Percentiles rank a stretch among this genome's conserved stretches.
Conservation (phyloP, 2,329 filamentous ascomycete species). For the Claviceps purpurea region DNA sequence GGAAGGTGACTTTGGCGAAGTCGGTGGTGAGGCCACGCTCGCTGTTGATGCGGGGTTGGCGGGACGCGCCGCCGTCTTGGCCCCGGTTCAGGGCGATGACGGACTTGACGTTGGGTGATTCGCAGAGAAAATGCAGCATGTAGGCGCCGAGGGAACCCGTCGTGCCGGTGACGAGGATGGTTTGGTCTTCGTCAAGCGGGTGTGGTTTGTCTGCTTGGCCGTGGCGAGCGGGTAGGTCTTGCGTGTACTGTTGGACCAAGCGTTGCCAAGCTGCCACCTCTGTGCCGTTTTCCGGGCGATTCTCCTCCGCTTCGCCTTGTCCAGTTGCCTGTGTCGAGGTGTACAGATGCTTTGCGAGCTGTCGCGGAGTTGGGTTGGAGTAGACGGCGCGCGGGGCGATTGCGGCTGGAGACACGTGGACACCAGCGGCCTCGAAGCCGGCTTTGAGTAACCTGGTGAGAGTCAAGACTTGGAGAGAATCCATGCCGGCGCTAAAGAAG, state of each 20-base stretch:
- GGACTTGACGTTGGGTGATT: constrained; percentile 10
- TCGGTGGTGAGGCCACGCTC: constrained; percentile 24
- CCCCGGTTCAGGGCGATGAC: constrained; percentile 17
- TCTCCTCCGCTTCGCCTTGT: constrained; percentile 3
- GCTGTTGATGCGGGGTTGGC: constrained; percentile 23
- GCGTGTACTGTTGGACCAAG: constrained; percentile 18
- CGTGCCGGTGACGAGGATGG: constrained; percentile 71
- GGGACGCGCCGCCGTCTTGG: constrained; percentile 21
- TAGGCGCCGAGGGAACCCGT: constrained; percentile 82
- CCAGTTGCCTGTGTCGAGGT: not conserved
- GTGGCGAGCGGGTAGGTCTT: constrained; percentile 11
- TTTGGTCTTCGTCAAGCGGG: constrained; percentile 24
- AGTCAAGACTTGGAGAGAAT: constrained; percentile 26
- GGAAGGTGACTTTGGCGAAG: constrained; percentile 29
- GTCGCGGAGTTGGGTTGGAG: constrained; percentile 15
- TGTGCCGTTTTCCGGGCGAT: not conserved
- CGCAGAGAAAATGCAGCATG: constrained; percentile 32
- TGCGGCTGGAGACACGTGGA: constrained; percentile 3
- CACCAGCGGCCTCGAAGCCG: constrained; percentile 9
- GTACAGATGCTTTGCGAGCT: constrained; percentile 11
- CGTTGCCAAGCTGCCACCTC: constrained; percentile 5
- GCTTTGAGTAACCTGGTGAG: constrained; percentile 10
- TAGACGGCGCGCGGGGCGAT: constrained; percentile 16
- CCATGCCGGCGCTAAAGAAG: constrained; percentile 25
- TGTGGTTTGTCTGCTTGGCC: constrained; percentile 10